Evolutionary conservation across 768 basidiomycete species (phyloP).

Genomic region (Trametes elegans): DNA sequence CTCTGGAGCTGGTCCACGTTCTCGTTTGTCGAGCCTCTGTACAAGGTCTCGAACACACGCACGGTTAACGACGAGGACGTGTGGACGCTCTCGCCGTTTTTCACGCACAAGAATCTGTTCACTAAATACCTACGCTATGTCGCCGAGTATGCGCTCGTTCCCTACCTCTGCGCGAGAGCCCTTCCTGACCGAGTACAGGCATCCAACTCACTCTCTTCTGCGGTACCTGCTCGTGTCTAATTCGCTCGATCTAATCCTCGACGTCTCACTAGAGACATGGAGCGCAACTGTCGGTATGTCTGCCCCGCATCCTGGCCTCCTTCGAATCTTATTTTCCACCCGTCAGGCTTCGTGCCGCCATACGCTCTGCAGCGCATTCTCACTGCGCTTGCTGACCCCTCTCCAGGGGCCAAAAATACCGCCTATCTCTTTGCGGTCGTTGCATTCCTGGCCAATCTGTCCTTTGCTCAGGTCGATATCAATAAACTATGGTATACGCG

Average conservation of each 20-base stretch:
- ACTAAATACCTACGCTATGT: constrained; percentile 58
- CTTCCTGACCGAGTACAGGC: constrained; percentile 30
- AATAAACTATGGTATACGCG: constrained; percentile 66
- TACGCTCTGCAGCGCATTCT: constrained; percentile 65
- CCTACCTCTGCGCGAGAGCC: not conserved
- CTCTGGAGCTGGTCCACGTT: constrained; percentile 68
- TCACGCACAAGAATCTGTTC: constrained; percentile 67
- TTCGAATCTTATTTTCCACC: constrained; percentile 11
- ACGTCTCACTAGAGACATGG: constrained; percentile 58
- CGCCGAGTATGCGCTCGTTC: constrained; percentile 30
- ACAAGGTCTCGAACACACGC: constrained; percentile 47
- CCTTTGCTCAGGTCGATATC: constrained; percentile 65
- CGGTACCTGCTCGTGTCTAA: constrained; percentile 64
- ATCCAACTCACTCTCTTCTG: constrained; percentile 56
- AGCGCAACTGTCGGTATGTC: constrained; percentile 49
- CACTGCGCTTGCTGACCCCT: constrained; percentile 42
- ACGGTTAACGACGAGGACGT: constrained; percentile 50
- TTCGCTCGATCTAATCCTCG: constrained; percentile 65
- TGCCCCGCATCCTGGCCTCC: not conserved
- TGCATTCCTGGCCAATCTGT: constrained; percentile 60
- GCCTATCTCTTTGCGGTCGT: constrained; percentile 61
- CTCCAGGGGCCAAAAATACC: constrained; percentile 37
- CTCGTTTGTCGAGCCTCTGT: constrained; percentile 62
- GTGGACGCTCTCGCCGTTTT: constrained; percentile 66
- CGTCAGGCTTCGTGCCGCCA: constrained; percentile 60